Conservation (phyloP, 257 asterid species). For the Nicotiana tomentosiformis region DNA sequence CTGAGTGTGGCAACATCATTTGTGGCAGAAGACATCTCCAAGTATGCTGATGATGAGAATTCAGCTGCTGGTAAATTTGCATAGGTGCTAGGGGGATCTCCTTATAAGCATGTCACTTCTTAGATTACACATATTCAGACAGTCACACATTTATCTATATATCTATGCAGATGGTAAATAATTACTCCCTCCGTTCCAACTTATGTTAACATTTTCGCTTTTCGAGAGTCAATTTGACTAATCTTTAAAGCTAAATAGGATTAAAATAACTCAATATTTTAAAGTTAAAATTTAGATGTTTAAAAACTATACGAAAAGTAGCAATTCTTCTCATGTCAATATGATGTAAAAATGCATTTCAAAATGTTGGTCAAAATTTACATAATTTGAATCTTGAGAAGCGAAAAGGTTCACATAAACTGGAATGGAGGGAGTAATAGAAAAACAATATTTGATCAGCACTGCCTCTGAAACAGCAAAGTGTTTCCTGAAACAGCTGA, state of each 20-base stretch:
- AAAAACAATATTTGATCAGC: background rate
- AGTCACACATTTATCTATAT: background rate
- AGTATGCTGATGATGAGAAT: conserved; percentile 13
- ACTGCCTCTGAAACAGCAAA: background rate
- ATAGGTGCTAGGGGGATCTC: background rate
- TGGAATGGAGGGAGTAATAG: background rate
- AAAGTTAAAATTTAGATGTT: too few relatives aligned
- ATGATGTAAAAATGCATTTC: too few relatives aligned
- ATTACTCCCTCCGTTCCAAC: background rate
- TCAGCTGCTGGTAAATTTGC: conserved; percentile 21
- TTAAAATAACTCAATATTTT: too few relatives aligned
- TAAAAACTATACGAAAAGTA: too few relatives aligned
- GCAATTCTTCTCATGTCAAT: too few relatives aligned
- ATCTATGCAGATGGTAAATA: background rate
- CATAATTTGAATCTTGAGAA: too few relatives aligned
- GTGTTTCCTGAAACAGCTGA: conserved; percentile 18
- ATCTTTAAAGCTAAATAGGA: too few relatives aligned
- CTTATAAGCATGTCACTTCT: background rate
- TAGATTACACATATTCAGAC: background rate
- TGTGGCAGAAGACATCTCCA: conserved; percentile 45
- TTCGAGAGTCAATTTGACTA: too few relatives aligned
- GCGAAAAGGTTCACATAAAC: too few relatives aligned
- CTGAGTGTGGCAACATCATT: conserved; percentile 46
- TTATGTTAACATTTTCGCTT: too few relatives aligned
- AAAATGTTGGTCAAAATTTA: too few relatives aligned